Conservation (phyloP, 805 yeast genomes). For the Kurtzmaniella fragi region DNA sequence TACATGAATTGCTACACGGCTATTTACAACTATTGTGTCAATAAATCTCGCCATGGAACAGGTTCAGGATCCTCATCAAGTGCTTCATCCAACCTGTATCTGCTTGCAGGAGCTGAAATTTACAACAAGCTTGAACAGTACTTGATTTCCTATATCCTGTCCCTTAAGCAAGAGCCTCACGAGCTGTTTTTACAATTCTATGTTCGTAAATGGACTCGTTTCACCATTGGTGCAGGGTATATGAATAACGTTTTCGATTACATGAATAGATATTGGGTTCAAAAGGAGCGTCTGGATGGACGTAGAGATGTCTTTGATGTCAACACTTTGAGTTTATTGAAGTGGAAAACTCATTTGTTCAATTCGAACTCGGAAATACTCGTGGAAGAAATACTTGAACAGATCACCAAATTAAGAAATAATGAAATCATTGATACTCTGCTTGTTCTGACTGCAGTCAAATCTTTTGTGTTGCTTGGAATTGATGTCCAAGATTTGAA, state of each 20-base stretch:
- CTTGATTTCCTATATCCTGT: slow-evolving; percentile 53
- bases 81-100: slow-evolving; percentile 25
- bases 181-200: slow-evolving; percentile 79
- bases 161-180: slow-evolving; percentile 44
- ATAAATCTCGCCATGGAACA: slow-evolving; percentile 51
- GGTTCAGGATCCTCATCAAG: slow-evolving; percentile 5
- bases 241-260: slow-evolving; percentile 92
- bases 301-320: slow-evolving; percentile 87
- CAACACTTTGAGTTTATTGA: slow-evolving; percentile 76
- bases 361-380: slow-evolving; percentile 55
- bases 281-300: slow-evolving; percentile 92
- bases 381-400: slow-evolving; percentile 66
- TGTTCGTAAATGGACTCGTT: slow-evolving; percentile 84
- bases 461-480: slow-evolving; percentile 84
- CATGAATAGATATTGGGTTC: slow-evolving; percentile 96
- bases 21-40: slow-evolving; percentile 87
- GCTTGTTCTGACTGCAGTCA: slow-evolving; percentile 67
- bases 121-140: slow-evolving; percentile 68
- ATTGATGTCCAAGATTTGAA: slow-evolving; percentile 87
- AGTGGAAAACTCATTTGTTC: slow-evolving; percentile 86
- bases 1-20: slow-evolving; percentile 91
- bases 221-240: slow-evolving; percentile 85
- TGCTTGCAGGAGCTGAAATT: slow-evolving; percentile 85
- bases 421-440: slow-evolving; percentile 68
- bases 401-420: slow-evolving; percentile 73